These are phyloP conservation scores for Panaeolus cyanescens DNA, from an alignment of 768 basidiomycete genomes.

Conservation along the genomic window DNA sequence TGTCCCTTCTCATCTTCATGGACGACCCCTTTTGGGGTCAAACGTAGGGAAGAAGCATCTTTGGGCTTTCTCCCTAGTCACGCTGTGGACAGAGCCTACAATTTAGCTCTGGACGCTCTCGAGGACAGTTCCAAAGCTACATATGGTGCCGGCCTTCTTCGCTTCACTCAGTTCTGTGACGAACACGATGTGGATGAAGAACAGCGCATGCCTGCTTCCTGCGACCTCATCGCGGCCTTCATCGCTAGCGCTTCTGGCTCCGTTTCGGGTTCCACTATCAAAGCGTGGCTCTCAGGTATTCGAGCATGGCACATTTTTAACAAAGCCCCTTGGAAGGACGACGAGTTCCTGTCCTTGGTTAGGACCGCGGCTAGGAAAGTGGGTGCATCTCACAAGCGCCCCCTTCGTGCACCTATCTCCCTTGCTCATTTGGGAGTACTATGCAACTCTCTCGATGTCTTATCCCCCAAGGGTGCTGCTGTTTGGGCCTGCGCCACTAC, in stretches of 20 bases:
- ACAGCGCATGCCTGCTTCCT: slow-evolving; percentile 24
- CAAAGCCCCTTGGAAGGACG: slow-evolving; percentile 36
- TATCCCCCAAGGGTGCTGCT: slow-evolving; percentile 29
- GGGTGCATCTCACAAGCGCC: slow-evolving; percentile 15
- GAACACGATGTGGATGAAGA: slow-evolving; percentile 21
- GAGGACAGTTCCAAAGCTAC: slow-evolving; percentile 17
- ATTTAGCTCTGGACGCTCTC: slow-evolving; percentile 10
- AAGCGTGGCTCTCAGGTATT: slow-evolving; percentile 28
- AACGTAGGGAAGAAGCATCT: neutral
- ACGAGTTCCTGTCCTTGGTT: slow-evolving; percentile 20
- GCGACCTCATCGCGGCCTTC: slow-evolving; percentile 26
- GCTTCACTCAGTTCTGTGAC: slow-evolving; percentile 39
- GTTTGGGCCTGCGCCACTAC: slow-evolving; percentile 33
- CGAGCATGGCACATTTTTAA: slow-evolving; percentile 32
- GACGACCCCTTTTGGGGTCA: slow-evolving; percentile 15
- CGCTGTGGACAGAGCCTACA: neutral
- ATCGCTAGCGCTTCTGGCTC: slow-evolving; percentile 1
- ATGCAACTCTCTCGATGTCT: slow-evolving; percentile 17
- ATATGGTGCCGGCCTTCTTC: slow-evolving; percentile 32
- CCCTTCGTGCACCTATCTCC: slow-evolving; percentile 34
- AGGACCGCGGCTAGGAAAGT: slow-evolving; percentile 17
- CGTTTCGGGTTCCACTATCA: slow-evolving; percentile 11
- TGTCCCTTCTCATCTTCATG: slow-evolving; percentile 12
- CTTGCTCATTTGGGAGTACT: slow-evolving; percentile 31
- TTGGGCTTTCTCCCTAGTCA: slow-evolving; percentile 4